Percentiles rank a stretch among this genome's conserved stretches.
phyloP scores from a whole-genome alignment of 306 rosid species.

The Lathyrus aphaca region DNA sequence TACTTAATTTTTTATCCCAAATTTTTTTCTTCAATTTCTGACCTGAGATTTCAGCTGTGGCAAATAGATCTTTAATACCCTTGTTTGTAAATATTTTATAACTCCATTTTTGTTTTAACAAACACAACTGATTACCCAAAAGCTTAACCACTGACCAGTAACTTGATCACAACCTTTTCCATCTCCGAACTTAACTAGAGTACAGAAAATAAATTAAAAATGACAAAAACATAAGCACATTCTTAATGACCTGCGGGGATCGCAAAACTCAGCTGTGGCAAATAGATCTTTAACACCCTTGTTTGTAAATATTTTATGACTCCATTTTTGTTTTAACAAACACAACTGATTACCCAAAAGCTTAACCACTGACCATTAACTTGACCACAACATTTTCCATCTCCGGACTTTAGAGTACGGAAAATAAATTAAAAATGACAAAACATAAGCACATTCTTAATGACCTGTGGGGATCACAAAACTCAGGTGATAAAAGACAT shows the following conservation, averaged over 20 bases:
- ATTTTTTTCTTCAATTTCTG: not conserved
- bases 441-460: slow-evolving; percentile 27
- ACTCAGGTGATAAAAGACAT: slow-evolving; percentile 95
- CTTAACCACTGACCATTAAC: slow-evolving; percentile 3
- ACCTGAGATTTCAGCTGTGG: not conserved
- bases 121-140: slow-evolving; percentile 8
- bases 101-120: slow-evolving; percentile 1
- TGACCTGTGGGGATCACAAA: slow-evolving; percentile 96
- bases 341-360: slow-evolving; percentile 12
- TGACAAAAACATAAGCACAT: slow-evolving; percentile 15
- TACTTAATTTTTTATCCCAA: not conserved
- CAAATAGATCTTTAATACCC: slow-evolving; percentile 1
- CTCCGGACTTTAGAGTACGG: not conserved
- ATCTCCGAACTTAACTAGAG: not conserved
- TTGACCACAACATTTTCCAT: not conserved
- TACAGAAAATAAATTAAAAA: not conserved
- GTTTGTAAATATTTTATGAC: not conserved
- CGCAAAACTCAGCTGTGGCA: slow-evolving; percentile 83
- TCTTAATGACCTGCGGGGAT: slow-evolving; percentile 78
- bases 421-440: slow-evolving; percentile 12
- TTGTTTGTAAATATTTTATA: not conserved
- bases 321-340: slow-evolving; percentile 5
- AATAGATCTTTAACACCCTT: slow-evolving; percentile 3
- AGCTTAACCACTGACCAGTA: slow-evolving; percentile 7
- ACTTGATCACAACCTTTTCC: slow-evolving; percentile 3